Evolutionary conservation across 73 alveolate genomes (phyloP).

Genomic region (Durusdinium trenchii): DNA sequence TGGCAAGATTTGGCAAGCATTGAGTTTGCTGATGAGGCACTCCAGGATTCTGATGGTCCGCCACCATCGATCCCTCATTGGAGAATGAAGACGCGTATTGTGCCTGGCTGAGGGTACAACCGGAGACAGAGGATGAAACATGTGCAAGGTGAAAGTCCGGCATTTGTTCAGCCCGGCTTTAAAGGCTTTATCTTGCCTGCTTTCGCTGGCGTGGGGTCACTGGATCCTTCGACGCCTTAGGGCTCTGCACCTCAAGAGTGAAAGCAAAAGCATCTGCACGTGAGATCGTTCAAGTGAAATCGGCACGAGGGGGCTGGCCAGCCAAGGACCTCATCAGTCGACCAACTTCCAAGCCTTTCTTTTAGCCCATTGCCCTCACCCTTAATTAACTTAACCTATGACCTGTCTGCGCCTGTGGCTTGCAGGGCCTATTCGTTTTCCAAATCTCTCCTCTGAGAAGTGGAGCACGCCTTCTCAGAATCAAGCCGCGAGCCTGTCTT

Average conservation of each 20-base stretch:
- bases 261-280: background rate
- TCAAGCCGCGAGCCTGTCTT: too few species aligned
- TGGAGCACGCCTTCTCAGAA: too few species aligned
- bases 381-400: too few species aligned
- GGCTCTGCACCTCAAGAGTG: constrained; percentile 51
- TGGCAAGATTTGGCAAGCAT: background rate
- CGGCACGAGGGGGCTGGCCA: too few species aligned
- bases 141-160: background rate
- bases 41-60: constrained; percentile 56
- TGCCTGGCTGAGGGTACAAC: background rate
- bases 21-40: background rate
- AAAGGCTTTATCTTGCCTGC: background rate
- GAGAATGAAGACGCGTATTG: constrained; percentile 58
- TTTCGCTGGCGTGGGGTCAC: constrained; percentile 89
- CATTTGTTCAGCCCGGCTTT: background rate
- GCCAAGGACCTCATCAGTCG: too few species aligned
- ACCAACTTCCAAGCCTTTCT: too few species aligned
- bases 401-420: too few species aligned
- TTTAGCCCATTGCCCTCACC: too few species aligned
- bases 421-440: too few species aligned
- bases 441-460: too few species aligned
- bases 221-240: constrained; percentile 43
- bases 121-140: background rate
- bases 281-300: too few species aligned
- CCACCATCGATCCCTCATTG: constrained; percentile 42